A percentile compares a stretch with the other conserved stretches of the same genome.
These are phyloP conservation scores for Baudoinia panamericana DNA, from an alignment of 495 filamentous ascomycete genomes.

Conservation along the genomic window DNA sequence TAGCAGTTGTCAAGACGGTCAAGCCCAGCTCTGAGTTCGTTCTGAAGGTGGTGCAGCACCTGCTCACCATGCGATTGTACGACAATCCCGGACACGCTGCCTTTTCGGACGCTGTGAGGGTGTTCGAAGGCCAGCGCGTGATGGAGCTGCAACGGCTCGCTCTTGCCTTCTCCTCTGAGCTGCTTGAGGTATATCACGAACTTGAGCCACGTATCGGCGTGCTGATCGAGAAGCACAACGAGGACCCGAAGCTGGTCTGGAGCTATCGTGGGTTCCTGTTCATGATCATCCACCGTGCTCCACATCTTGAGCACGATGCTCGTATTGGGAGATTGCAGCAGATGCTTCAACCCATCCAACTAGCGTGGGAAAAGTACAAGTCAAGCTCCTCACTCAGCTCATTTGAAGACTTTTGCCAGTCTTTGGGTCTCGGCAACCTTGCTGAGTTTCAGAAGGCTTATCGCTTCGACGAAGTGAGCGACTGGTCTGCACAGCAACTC, in stretches of 20 bases:
- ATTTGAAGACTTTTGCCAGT: constrained; percentile 64
- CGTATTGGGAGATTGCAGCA: constrained; percentile 51
- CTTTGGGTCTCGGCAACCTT: constrained; percentile 66
- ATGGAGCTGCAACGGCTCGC: constrained; percentile 81
- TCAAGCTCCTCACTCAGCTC: constrained; percentile 57
- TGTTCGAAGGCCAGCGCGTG: constrained; percentile 67
- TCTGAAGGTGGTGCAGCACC: constrained; percentile 75
- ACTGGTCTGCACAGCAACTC: constrained; percentile 68
- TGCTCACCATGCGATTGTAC: constrained; percentile 63
- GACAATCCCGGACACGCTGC: constrained; percentile 52
- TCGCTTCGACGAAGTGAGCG: constrained; percentile 58
- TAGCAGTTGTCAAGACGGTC: constrained; percentile 71
- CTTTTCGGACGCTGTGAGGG: constrained; percentile 85
- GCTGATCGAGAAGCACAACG: constrained; percentile 55
- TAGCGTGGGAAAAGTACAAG: constrained; percentile 62
- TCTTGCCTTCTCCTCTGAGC: constrained; percentile 75
- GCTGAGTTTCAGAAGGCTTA: constrained; percentile 63
- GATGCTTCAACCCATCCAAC: constrained; percentile 66
- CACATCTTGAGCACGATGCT: constrained; percentile 51
- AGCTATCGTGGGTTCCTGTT: constrained; percentile 65
- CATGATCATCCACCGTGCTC: constrained; percentile 82
- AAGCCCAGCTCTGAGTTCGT: constrained; percentile 66
- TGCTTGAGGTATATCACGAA: constrained; percentile 77
- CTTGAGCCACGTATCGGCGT: constrained; percentile 72
- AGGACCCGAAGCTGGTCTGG: constrained; percentile 59